Evolutionary conservation across 2,329 filamentous ascomycete genomes (phyloP).

Genomic region (Cercospora brassicicola): DNA sequence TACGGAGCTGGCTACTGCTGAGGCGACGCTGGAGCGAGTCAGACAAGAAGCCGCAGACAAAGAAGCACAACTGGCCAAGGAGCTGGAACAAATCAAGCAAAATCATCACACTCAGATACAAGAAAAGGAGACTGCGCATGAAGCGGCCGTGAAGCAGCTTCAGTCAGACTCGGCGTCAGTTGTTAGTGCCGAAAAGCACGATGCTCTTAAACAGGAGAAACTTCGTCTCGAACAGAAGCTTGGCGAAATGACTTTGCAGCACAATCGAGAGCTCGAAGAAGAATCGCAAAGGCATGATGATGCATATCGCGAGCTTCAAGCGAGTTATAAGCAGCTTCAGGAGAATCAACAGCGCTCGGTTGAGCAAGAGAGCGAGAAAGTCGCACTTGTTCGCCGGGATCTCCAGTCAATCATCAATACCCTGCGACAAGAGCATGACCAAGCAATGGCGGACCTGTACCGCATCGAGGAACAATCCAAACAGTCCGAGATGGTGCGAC

Average conservation of each 20-base stretch:
- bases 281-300: conserved; percentile 28
- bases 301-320: conserved; percentile 26
- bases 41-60: conserved; percentile 24
- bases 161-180: background rate
- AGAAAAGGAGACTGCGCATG: background rate
- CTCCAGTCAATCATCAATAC: background rate
- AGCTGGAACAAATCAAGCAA: background rate
- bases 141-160: background rate
- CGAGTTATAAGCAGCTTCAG: conserved; percentile 22
- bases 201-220: conserved; percentile 18
- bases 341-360: conserved; percentile 18
- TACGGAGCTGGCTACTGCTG: conserved; percentile 16
- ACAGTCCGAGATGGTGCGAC: conserved; percentile 9
- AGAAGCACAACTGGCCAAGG: conserved; percentile 4
- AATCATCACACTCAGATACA: background rate
- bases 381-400: background rate
- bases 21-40: conserved; percentile 28
- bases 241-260: conserved; percentile 23
- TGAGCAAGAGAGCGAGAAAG: conserved; percentile 6
- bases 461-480: conserved; percentile 18
- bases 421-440: conserved; percentile 5
- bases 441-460: conserved; percentile 10
- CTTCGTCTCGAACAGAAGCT: conserved; percentile 19
- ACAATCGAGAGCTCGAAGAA: conserved; percentile 32
- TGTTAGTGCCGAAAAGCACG: conserved; percentile 12